A percentile compares a stretch with the other conserved stretches of the same genome.
phyloP scores from a whole-genome alignment of 768 basidiomycete genomes.

The Pisolithus orientalis region DNA sequence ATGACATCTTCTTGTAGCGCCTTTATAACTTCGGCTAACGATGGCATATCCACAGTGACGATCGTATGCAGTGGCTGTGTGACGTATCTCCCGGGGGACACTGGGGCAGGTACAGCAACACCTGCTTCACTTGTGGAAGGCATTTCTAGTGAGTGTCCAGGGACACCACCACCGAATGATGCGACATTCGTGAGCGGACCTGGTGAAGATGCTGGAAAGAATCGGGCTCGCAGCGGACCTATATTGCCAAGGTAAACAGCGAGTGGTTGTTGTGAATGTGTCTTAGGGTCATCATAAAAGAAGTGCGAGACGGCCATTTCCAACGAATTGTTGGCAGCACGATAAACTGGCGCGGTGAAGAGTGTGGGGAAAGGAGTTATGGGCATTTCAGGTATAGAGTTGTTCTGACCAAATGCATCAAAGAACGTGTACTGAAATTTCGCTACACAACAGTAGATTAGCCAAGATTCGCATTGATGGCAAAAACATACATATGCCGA shows the following conservation, averaged over 20 bases:
- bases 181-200: conserved; percentile 62
- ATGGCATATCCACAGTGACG: conserved; percentile 82
- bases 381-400: conserved; percentile 66
- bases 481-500: conserved; percentile 75
- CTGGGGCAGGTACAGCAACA: conserved; percentile 12
- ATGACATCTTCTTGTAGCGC: conserved; percentile 71
- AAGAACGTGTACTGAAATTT: conserved; percentile 96
- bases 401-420: conserved; percentile 79
- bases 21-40: conserved; percentile 66
- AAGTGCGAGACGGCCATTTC: conserved; percentile 86
- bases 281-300: conserved; percentile 71
- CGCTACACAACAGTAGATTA: conserved; percentile 39
- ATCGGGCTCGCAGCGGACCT: conserved; percentile 74
- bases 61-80: conserved; percentile 61
- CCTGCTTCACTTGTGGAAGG: conserved; percentile 19
- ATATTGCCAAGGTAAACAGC: conserved; percentile 88
- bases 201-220: conserved; percentile 67
- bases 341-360: conserved; percentile 73
- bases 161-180: conserved; percentile 46
- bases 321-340: conserved; percentile 63
- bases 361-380: conserved; percentile 90
- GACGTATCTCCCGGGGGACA: conserved; percentile 44
- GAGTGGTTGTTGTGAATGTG: conserved; percentile 59
- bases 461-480: conserved; percentile 7
- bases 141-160: conserved; percentile 31